These are phyloP conservation scores for Tricholoma saponaceum DNA, from an alignment of 768 basidiomycete species.

Conservation along the genomic window DNA sequence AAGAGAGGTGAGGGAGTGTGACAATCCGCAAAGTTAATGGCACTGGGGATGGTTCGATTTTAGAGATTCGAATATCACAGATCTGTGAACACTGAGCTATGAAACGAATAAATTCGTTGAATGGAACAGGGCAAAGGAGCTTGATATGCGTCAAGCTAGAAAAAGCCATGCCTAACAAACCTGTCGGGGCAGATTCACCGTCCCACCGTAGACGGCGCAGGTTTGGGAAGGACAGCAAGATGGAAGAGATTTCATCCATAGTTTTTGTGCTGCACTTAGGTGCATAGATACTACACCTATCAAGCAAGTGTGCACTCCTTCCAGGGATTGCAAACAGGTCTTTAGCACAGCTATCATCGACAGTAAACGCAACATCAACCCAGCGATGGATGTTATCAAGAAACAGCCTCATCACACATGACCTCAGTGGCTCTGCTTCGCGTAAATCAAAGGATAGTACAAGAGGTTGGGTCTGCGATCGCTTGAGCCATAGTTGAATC, in stretches of 20 bases:
- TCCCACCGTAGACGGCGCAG: no score
- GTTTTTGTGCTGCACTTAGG: not conserved
- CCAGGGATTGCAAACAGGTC: not conserved
- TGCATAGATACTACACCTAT: not conserved
- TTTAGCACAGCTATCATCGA: not conserved
- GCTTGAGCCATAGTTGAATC: no score
- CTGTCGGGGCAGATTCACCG: no score
- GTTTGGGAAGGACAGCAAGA: no score
- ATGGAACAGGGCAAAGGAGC: not conserved
- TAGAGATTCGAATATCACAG: no score
- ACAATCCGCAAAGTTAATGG: no score
- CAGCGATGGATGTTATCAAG: no score
- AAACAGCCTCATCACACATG: not conserved
- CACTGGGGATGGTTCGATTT: not conserved
- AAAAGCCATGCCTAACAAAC: no score
- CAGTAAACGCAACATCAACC: not conserved
- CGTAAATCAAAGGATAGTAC: not conserved
- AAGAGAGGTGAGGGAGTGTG: constrained; percentile 1
- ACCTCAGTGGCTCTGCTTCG: no score
- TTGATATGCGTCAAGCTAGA: not conserved
- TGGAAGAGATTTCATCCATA: no score
- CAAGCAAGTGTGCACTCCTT: not conserved
- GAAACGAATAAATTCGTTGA: not conserved
- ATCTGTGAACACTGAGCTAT: no score
- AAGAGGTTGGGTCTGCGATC: not conserved